Evolutionary conservation across 2,329 filamentous ascomycete species (phyloP).

Genomic region (Hypoxylon sp.): DNA sequence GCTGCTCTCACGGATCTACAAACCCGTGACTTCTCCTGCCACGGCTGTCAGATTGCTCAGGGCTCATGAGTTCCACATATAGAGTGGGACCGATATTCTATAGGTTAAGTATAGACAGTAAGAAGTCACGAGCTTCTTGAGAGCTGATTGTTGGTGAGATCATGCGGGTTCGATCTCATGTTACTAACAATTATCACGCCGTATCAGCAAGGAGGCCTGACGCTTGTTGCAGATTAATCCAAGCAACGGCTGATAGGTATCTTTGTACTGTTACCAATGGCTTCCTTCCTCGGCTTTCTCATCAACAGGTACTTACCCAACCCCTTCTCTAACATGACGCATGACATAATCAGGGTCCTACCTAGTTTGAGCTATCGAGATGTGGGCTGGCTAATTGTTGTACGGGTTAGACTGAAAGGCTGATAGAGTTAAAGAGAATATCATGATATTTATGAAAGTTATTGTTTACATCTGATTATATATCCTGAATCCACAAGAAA

Average conservation of each 20-base stretch:
- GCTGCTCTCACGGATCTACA: conserved; percentile 40
- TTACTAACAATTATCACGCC: background rate
- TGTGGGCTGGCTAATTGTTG: no score
- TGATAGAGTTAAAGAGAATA: no score
- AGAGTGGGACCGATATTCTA: conserved; percentile 17
- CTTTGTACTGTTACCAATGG: background rate
- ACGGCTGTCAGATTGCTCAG: conserved; percentile 14
- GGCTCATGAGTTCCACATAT: conserved; percentile 5
- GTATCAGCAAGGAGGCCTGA: background rate
- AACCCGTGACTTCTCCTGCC: conserved; percentile 5
- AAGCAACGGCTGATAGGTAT: background rate
- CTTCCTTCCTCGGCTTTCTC: background rate
- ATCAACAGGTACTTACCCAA: background rate
- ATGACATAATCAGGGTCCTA: background rate
- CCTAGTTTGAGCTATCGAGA: no score
- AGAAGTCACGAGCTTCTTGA: background rate
- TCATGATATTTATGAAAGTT: no score
- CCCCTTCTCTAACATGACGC: no score
- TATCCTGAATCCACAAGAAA: no score
- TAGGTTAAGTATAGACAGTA: background rate
- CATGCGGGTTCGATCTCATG: background rate
- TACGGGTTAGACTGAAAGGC: no score
- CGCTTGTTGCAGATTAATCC: background rate
- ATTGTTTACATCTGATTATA: no score
- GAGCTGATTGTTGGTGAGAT: background rate